Evolutionary conservation across 257 asterid genomes (phyloP).

Genomic region (Paulownia fortunei): DNA sequence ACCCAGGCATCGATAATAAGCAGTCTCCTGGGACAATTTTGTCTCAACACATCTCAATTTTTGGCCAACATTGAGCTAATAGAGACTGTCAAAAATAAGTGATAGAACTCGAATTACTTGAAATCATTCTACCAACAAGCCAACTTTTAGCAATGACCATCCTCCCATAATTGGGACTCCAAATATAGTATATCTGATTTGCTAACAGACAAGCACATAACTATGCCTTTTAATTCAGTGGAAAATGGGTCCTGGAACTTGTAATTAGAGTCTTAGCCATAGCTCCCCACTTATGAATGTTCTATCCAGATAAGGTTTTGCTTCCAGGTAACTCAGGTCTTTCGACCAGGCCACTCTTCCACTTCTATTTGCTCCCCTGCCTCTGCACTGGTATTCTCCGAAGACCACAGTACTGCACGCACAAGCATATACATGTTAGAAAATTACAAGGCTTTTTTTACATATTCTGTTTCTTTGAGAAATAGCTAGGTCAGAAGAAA

Average conservation of each 20-base stretch:
- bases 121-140: background rate
- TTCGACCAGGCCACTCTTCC: slow-evolving; percentile 65
- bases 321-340: slow-evolving; percentile 41
- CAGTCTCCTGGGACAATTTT: too few species aligned
- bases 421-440: background rate
- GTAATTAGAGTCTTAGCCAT: slow-evolving; percentile 54
- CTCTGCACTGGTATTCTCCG: slow-evolving; percentile 64
- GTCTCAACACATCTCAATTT: too few species aligned
- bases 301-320: slow-evolving; percentile 41
- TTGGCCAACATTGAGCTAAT: too few species aligned
- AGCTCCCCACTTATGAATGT: slow-evolving; percentile 50
- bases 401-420: slow-evolving; percentile 53
- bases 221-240: background rate
- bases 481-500: background rate
- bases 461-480: background rate
- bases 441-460: background rate
- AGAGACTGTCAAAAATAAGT: too few species aligned
- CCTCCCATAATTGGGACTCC: background rate
- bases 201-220: background rate
- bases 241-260: background rate
- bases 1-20: too few species aligned
- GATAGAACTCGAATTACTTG: background rate
- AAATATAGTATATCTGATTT: background rate
- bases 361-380: slow-evolving; percentile 62
- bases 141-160: background rate